Evolutionary conservation across 1,284 basidiomycete species (phyloP), one percentile per base, ranked within the genome.

Genomic region (Gymnopus androsaceus): DNA sequence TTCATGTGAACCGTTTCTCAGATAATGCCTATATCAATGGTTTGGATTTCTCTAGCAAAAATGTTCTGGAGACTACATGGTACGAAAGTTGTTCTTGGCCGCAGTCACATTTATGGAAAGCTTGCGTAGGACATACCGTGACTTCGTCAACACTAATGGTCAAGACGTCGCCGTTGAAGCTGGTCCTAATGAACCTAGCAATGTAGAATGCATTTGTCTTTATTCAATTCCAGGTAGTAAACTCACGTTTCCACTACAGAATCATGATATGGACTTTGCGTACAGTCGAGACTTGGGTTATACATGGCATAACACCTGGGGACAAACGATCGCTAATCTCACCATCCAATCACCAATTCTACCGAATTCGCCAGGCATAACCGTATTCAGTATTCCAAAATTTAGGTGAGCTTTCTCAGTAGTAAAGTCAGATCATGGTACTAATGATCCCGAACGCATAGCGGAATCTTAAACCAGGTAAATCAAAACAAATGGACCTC

Each of bases 11-110:
- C 33, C 38, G 31, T 8, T 28, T 19, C 11, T 15, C 49, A 76
- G 74, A 76, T 58, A 76, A 75, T 59, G 72, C 72, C 4, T 77
- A 78, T 59, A 76, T 78, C 62, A 78, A 78, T 55, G 76, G 76
- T 0, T 61, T 78, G 9, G 76, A 78, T 62, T 72, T 75, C 44
- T 73, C 48, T 11, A 50, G 23, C 25, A 37, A 40, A 17, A 75
- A 47, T 46, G 51, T 15, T 56, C 59, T 6, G 72, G 72, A 19
- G 66, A 63, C 71, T 1, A 73, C 74, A 11, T 78, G 75, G 74
- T 74, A 55, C 8, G 63, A 45, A 27, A n/a, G 15, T 28, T 12
- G 12, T 28, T 23, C 30, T 17, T n/a, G 7, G 2, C 14, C 30
- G 21, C n/a, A 8, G 8, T 19, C 8, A n/a, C 7, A 15, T 34